phyloP scores from a whole-genome alignment of 495 filamentous ascomycete species.

The Cryomyces minteri region DNA sequence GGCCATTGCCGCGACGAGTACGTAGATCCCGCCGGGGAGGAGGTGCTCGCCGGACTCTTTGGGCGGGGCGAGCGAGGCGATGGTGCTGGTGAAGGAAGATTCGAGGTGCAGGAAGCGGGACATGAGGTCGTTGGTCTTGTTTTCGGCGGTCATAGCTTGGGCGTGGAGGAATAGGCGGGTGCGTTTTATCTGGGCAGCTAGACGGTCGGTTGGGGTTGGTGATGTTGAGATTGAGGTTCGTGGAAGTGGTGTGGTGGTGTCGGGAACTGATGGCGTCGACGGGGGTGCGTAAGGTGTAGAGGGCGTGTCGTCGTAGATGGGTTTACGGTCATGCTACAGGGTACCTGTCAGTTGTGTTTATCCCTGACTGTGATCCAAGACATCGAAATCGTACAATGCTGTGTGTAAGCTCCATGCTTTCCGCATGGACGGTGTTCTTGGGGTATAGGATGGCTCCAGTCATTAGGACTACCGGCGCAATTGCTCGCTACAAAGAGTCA shows the following conservation, averaged over 20 bases:
- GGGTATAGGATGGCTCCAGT: constrained; percentile 36
- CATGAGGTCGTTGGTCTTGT: constrained; percentile 57
- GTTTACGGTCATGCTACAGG: constrained; percentile 41
- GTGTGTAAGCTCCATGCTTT: constrained; percentile 16
- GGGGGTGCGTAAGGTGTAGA: constrained; percentile 18
- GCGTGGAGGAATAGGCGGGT: constrained; percentile 66
- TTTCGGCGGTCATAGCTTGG: constrained; percentile 52
- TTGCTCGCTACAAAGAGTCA: constrained; percentile 28
- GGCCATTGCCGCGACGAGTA: constrained; percentile 81
- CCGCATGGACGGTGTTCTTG: constrained; percentile 34
- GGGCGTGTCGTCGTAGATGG: constrained; percentile 68
- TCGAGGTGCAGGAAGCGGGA: constrained; percentile 61
- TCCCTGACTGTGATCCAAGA: neutral
- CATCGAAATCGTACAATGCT: neutral
- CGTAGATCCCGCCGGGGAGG: constrained; percentile 73
- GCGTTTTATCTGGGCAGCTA: constrained; percentile 64
- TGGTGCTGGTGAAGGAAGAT: constrained; percentile 63
- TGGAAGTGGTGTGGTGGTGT: constrained; percentile 13
- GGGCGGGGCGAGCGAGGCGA: constrained; percentile 71
- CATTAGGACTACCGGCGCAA: constrained; percentile 36
- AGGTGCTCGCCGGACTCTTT: constrained; percentile 66
- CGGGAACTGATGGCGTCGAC: constrained; percentile 13
- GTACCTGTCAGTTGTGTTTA: neutral
- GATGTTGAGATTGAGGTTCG: constrained; percentile 9
- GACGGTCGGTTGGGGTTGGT: constrained; percentile 68